Base-by-base conservation (phyloP, 441 rosid genomes). In the Arabidopsis hybrid region DNA sequence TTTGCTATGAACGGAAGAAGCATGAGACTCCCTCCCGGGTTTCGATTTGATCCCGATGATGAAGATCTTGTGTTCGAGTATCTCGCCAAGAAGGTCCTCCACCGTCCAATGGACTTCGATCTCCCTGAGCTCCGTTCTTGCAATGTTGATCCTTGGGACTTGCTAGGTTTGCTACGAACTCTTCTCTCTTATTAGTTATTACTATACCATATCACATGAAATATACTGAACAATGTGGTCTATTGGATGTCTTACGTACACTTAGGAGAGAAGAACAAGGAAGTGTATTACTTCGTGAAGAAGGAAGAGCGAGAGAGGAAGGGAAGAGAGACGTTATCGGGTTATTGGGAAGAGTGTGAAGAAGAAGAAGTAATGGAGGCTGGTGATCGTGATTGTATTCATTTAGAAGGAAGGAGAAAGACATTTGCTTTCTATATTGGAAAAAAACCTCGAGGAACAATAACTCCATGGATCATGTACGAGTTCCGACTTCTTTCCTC, bases 71-170 rank as follows among this genome's bases (percentile, higher is more conserved):
- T 78, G 8, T 78, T 78, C 34, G 78, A 78, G 61, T 78, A 78
- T 56, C 76, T 78, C 1, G 78, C 70, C 35, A 78, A 78, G 67
- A 78, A 78, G 29, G 81, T 73, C 7, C 66, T 61, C 56, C 38
- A 73, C 65, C 71, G 46, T 67, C 70, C 60, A 4, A 78, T 78
- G 78, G 81, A 78, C 69, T 78, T 78, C 43, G 77, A 78, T 6
- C 81, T 72, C 59, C 81, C 81, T 14, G 81, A 78, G 60, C 70
- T 78, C 13, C 66, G 70, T 39, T 72, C 81, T 67, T 72, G 74
- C 74, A 78, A 78, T 72, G 78, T 67, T 56, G 81, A 78, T 67
- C 81, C 81, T 61, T 78, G 81, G 81, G 81, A 78, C 49, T 67
- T 78, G 35, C 66, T 78, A 78, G 81, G 81, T 78, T 60, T 53